These are phyloP conservation scores for Penicillium crustosum DNA, from an alignment of 2,329 filamentous ascomycete species.

Conservation along the genomic window DNA sequence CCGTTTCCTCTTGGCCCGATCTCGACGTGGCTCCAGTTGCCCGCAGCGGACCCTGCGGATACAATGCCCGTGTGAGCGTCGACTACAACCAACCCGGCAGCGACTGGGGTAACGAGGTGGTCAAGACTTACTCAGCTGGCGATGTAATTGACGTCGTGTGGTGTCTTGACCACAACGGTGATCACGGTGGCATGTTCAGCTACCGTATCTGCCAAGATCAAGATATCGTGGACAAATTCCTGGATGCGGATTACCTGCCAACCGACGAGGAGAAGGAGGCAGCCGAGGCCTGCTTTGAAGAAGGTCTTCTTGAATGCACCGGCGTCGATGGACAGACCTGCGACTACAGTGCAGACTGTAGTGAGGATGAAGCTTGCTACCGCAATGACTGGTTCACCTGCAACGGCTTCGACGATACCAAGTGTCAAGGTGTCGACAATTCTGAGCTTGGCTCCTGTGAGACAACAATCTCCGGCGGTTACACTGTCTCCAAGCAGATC, in stretches of 20 bases:
- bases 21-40: conserved; percentile 49
- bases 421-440: conserved; percentile 49
- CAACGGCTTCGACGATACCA: conserved; percentile 22
- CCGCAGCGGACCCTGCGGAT: conserved; percentile 54
- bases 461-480: conserved; percentile 55
- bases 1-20: conserved; percentile 53
- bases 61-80: conserved; percentile 54
- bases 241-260: conserved; percentile 50
- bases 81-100: conserved; percentile 53
- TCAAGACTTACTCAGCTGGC: conserved; percentile 49
- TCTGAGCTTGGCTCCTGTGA: conserved; percentile 48
- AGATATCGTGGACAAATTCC: conserved; percentile 51
- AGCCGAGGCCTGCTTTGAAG: conserved; percentile 55
- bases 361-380: conserved; percentile 46
- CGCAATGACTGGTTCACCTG: conserved; percentile 59
- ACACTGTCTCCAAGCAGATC: conserved; percentile 55
- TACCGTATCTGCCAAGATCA: conserved; percentile 57
- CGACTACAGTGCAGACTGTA: conserved; percentile 52
- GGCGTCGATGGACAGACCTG: conserved; percentile 54
- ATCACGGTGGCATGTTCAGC: conserved; percentile 58
- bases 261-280: conserved; percentile 55
- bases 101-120: conserved; percentile 47
- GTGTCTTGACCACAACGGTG: conserved; percentile 58
- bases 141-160: conserved; percentile 53
- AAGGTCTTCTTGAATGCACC: conserved; percentile 50